These are phyloP conservation scores for Sophora flavescens DNA, from an alignment of 306 rosid species.

Conservation along the genomic window DNA sequence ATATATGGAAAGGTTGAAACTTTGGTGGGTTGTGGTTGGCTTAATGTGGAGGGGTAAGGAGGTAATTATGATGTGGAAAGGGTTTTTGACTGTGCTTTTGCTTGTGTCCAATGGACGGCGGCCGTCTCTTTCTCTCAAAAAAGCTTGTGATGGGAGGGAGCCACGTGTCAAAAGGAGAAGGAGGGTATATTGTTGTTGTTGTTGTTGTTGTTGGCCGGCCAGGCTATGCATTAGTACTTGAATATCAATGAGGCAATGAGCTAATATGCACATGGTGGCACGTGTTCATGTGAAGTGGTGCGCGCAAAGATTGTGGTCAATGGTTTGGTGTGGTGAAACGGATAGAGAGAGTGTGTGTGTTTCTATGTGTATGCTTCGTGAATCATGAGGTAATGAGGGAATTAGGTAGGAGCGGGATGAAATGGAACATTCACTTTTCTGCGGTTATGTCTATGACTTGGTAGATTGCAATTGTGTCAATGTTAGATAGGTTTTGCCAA, in stretches of 20 bases:
- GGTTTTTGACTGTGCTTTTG: slow-evolving; percentile 35
- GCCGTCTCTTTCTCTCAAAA: slow-evolving; percentile 52
- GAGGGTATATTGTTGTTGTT: slow-evolving; percentile 7
- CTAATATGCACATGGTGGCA: slow-evolving; percentile 55
- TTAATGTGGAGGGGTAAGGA: slow-evolving; percentile 34
- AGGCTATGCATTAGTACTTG: slow-evolving; percentile 17
- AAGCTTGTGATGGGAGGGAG: slow-evolving; percentile 27
- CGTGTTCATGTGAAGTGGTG: slow-evolving; percentile 25
- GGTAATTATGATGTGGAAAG: slow-evolving; percentile 39
- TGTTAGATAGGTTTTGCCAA: slow-evolving; percentile 20
- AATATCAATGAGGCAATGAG: neutral
- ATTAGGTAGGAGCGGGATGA: neutral
- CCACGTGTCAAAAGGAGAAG: slow-evolving; percentile 66
- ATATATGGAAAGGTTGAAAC: slow-evolving; percentile 25
- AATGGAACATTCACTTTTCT: slow-evolving; percentile 35
- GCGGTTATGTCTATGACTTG: slow-evolving; percentile 6
- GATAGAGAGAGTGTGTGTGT: neutral
- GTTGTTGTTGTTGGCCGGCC: slow-evolving; percentile 64
- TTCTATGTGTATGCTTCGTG: slow-evolving; percentile 19
- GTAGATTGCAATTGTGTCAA: neutral
- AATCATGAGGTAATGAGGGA: slow-evolving; percentile 28
- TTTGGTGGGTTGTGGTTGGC: slow-evolving; percentile 53
- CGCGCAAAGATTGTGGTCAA: slow-evolving; percentile 39
- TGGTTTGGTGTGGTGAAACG: neutral
- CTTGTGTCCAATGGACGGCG: slow-evolving; percentile 67